Conservation (phyloP, 2,329 filamentous ascomycete genomes). For the Hirsutella rhossiliensis region DNA sequence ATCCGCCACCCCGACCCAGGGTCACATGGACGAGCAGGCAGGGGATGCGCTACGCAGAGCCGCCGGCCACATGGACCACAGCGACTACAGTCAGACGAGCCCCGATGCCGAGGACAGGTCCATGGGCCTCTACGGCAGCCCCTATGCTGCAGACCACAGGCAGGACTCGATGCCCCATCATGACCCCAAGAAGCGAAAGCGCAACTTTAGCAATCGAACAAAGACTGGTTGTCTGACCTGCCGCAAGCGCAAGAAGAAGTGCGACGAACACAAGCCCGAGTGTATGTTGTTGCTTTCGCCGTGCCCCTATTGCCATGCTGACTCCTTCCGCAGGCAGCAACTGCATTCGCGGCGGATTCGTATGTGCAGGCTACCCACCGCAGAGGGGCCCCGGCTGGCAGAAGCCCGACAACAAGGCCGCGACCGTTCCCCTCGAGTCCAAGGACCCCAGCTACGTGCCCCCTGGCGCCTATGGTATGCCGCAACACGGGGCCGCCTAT, state of each 20-base stretch:
- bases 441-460: conserved; percentile 60
- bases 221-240: conserved; percentile 95
- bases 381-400: conserved; percentile 61
- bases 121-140: conserved; percentile 24
- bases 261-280: conserved; percentile 84
- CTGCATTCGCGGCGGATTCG: conserved; percentile 78
- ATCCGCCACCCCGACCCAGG: conserved; percentile 30
- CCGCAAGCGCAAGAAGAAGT: conserved; percentile 90
- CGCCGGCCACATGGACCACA: conserved; percentile 31
- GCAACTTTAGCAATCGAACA: conserved; percentile 86
- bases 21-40: conserved; percentile 37
- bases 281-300: conserved; percentile 47
- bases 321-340: conserved; percentile 54
- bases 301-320: not conserved
- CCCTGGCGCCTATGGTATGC: conserved; percentile 50
- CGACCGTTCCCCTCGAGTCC: conserved; percentile 66
- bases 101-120: conserved; percentile 40
- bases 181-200: conserved; percentile 58
- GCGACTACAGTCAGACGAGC: conserved; percentile 39
- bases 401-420: conserved; percentile 59
- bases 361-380: conserved; percentile 83
- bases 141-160: conserved; percentile 35
- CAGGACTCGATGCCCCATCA: conserved; percentile 39
- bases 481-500: conserved; percentile 28
- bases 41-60: conserved; percentile 32